phyloP scores from a whole-genome alignment of 176 grass and related monocot species.

The Dactylis glomerata region DNA sequence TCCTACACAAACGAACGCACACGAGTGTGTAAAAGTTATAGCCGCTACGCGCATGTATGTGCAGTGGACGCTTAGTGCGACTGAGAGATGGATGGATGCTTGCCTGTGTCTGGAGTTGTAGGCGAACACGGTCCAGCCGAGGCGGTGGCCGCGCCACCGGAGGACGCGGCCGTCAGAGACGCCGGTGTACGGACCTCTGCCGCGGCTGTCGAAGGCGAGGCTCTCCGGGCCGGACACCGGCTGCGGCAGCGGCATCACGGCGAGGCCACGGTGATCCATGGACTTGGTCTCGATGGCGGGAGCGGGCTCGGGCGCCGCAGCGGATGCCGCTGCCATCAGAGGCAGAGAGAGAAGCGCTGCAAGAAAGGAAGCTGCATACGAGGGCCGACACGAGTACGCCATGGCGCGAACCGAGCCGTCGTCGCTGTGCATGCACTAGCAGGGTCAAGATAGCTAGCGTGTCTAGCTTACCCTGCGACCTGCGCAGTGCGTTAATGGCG shows the following conservation, averaged over 20 bases:
- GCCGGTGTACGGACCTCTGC: constrained; percentile 70
- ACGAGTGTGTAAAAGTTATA: background rate
- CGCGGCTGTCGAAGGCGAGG: constrained; percentile 67
- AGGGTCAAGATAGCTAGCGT: background rate
- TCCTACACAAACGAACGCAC: background rate
- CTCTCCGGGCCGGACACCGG: constrained; percentile 71
- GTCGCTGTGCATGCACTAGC: background rate
- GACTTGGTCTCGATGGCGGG: constrained; percentile 22
- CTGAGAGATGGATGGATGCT: background rate
- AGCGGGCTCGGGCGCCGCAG: background rate
- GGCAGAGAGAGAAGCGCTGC: constrained; percentile 4
- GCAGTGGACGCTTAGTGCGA: background rate
- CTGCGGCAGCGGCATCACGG: constrained; percentile 37
- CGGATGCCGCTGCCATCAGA: background rate
- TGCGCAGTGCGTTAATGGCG: background rate
- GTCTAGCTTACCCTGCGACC: background rate
- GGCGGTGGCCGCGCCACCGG: constrained; percentile 45
- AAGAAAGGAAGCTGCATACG: background rate
- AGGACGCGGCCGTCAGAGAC: constrained; percentile 74
- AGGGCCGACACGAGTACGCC: background rate
- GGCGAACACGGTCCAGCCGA: constrained; percentile 64
- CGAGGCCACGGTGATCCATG: constrained; percentile 35
- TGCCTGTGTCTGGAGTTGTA: constrained; percentile 52
- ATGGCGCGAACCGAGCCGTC: background rate
- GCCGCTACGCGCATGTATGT: background rate